Evolutionary conservation across 306 rosid genomes (phyloP).

Genomic region (Sicyos baderoa): DNA sequence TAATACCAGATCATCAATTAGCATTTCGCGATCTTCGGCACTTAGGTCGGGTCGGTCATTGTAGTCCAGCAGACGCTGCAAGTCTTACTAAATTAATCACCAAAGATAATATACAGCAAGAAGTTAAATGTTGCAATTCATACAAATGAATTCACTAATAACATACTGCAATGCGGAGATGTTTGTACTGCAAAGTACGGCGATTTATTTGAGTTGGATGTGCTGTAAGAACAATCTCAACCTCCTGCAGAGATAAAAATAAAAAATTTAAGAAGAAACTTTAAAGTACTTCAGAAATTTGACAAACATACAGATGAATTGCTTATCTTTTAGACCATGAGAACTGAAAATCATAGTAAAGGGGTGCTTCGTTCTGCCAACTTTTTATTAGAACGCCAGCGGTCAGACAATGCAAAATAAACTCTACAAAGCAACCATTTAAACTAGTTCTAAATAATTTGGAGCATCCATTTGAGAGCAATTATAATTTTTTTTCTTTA

Average conservation of each 20-base stretch:
- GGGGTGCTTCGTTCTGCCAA: not conserved
- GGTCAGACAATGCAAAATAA: not conserved
- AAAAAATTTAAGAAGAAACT: conserved; percentile 10
- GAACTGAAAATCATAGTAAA: not conserved
- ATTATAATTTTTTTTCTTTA: not conserved
- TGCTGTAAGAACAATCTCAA: conserved; percentile 95
- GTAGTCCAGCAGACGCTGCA: conserved; percentile 77
- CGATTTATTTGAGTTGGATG: conserved; percentile 98
- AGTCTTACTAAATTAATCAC: conserved; percentile 16
- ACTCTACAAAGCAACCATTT: not conserved
- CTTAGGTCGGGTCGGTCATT: conserved; percentile 80
- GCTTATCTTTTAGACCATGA: not conserved
- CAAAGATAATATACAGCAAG: conserved; percentile 19
- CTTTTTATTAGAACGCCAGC: not conserved
- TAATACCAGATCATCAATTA: conserved; percentile 88
- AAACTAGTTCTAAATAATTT: not conserved
- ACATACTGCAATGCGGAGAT: conserved; percentile 74
- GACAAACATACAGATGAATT: not conserved
- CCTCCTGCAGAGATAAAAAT: conserved; percentile 46
- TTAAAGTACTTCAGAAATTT: not conserved
- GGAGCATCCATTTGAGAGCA: not conserved
- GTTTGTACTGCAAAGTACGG: conserved; percentile 82
- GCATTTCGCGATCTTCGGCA: conserved; percentile 71
- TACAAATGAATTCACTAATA: conserved; percentile 6
- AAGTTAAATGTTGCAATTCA: not conserved